phyloP scores from a whole-genome alignment of 257 asterid species.

The Marsdenia floribunda region DNA sequence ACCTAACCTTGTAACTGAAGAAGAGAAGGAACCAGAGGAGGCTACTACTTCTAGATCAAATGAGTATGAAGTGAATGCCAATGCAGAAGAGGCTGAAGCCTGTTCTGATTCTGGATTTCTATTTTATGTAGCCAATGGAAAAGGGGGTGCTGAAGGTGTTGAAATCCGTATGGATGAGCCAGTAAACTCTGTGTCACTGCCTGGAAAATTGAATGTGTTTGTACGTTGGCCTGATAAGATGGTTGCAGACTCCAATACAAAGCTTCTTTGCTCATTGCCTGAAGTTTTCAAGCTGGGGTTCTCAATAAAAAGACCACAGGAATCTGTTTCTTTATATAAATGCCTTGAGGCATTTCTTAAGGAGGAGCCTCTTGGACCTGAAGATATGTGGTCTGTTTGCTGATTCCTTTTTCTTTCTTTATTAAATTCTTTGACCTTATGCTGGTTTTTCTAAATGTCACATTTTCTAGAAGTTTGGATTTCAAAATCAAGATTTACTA shows the following conservation, averaged over 20 bases:
- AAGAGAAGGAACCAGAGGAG: slow-evolving; percentile 26
- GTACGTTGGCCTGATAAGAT: slow-evolving; percentile 68
- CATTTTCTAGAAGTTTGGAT: not conserved
- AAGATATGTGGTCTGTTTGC: slow-evolving; percentile 93
- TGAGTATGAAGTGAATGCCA: slow-evolving; percentile 31
- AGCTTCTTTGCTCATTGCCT: slow-evolving; percentile 54
- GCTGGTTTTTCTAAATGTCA: not conserved
- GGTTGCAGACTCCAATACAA: slow-evolving; percentile 40
- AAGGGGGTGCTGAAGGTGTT: slow-evolving; percentile 39
- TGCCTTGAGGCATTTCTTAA: slow-evolving; percentile 91
- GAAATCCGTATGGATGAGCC: slow-evolving; percentile 58
- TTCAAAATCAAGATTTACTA: not conserved
- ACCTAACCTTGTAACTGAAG: slow-evolving; percentile 33
- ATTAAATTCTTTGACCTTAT: not conserved
- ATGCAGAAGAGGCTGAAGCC: slow-evolving; percentile 36
- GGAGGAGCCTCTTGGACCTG: slow-evolving; percentile 99
- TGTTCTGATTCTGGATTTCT: slow-evolving; percentile 40
- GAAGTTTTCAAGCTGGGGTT: slow-evolving; percentile 73
- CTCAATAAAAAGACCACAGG: slow-evolving; percentile 62
- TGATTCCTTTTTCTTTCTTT: not conserved
- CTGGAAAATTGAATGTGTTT: slow-evolving; percentile 54
- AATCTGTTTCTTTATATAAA: slow-evolving; percentile 75
- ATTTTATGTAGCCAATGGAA: slow-evolving; percentile 63
- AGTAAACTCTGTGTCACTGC: slow-evolving; percentile 29
- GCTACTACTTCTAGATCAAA: slow-evolving; percentile 28